Percentiles rank a stretch among this genome's conserved stretches.
phyloP scores from a whole-genome alignment of 2,329 filamentous ascomycete genomes.

The Colletotrichum sp. region DNA sequence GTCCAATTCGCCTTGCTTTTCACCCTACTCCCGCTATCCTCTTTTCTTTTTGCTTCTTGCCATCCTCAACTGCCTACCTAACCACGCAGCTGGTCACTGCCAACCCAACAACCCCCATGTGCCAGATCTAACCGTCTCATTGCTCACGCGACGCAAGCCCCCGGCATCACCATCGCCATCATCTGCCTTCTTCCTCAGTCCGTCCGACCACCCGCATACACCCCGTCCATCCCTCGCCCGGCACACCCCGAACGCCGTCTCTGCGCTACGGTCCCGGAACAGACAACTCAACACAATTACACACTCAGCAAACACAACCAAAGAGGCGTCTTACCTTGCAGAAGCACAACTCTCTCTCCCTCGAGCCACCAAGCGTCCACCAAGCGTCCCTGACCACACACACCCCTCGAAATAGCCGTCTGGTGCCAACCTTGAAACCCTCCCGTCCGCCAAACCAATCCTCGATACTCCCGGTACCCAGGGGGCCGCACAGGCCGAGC shows the following conservation, averaged over 20 bases:
- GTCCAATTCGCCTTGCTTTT: conserved; percentile 6
- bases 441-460: conserved; percentile 9
- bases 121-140: background rate
- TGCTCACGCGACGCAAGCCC: conserved; percentile 15
- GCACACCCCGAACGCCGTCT: conserved; percentile 4
- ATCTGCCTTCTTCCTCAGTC: conserved; percentile 4
- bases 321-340: background rate
- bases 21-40: background rate
- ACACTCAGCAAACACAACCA: background rate
- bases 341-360: background rate
- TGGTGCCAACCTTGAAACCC: conserved; percentile 15
- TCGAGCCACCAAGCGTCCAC: background rate
- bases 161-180: background rate
- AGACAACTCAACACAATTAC: background rate
- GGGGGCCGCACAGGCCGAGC: conserved; percentile 17
- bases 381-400: background rate
- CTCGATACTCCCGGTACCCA: conserved; percentile 13
- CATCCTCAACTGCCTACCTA: background rate
- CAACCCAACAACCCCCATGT: background rate
- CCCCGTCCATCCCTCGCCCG: background rate
- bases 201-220: conserved; percentile 7
- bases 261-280: conserved; percentile 11
- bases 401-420: background rate
- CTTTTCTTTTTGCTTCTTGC: background rate
- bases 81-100: background rate